Conservation (phyloP, 2,329 filamentous ascomycete genomes). For the Phoma herbarum region DNA sequence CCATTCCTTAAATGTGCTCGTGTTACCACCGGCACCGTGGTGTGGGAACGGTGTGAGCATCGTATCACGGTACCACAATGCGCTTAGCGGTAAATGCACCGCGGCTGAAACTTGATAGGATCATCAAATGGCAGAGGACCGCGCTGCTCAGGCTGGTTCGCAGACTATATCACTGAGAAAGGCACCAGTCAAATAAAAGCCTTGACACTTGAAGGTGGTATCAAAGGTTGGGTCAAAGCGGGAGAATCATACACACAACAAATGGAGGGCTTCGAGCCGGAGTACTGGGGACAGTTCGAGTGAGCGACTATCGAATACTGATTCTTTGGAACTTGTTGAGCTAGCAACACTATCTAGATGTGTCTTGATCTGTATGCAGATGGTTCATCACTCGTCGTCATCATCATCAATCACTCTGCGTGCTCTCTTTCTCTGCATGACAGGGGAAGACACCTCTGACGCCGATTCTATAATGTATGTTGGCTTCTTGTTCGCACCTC, state of each 20-base stretch:
- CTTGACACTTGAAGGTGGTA: constrained; percentile 54
- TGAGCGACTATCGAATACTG: background rate
- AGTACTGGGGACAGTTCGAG: constrained; percentile 54
- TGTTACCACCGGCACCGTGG: constrained; percentile 11
- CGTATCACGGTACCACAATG: background rate
- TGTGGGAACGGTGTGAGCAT: constrained; percentile 32
- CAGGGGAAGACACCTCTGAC: constrained; percentile 35
- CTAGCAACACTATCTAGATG: constrained; percentile 1
- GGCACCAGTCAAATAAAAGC: constrained; percentile 53
- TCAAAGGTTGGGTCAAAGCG: constrained; percentile 57
- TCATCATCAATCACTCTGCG: constrained; percentile 46
- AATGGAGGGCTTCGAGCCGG: constrained; percentile 53
- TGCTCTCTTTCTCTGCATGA: constrained; percentile 34
- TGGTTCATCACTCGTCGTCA: constrained; percentile 40
- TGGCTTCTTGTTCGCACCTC: constrained; percentile 25
- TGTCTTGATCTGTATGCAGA: constrained; percentile 3
- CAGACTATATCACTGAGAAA: constrained; percentile 45
- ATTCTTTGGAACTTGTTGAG: background rate
- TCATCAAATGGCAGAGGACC: constrained; percentile 47
- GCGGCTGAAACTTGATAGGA: constrained; percentile 37
- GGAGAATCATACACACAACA: constrained; percentile 50
- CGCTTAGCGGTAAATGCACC: constrained; percentile 6
- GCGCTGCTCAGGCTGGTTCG: constrained; percentile 50
- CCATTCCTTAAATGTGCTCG: background rate
- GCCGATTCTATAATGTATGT: constrained; percentile 36